A percentile compares a stretch with the other conserved stretches of the same genome.
Evolutionary conservation across 441 rosid species (phyloP).

Genomic region (Corymbia citriodora): DNA sequence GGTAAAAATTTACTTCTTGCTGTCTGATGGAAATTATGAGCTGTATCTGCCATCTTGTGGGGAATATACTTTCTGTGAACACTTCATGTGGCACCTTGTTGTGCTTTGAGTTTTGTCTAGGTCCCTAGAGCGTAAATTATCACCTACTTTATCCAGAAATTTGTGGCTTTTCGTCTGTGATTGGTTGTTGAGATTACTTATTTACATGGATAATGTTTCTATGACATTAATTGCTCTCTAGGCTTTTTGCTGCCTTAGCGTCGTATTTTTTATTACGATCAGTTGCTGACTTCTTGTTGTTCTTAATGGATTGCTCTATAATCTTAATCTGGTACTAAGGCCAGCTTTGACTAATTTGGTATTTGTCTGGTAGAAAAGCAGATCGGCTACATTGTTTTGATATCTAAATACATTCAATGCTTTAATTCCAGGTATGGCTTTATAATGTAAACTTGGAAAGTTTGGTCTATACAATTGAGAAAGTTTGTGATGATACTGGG

Average conservation of each 20-base stretch:
- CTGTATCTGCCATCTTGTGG: neutral
- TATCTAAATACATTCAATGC: neutral
- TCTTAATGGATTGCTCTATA: neutral
- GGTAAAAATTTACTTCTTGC: conserved; percentile 32
- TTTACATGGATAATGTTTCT: neutral
- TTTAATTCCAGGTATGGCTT: conserved; percentile 13
- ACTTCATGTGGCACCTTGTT: neutral
- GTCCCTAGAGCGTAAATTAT: neutral
- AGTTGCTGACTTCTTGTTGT: neutral
- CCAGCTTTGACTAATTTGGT: neutral
- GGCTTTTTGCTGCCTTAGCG: neutral
- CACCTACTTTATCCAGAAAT: neutral
- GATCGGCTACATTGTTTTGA: neutral
- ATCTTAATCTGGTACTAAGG: neutral
- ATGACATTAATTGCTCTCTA: neutral
- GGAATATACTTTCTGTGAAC: neutral
- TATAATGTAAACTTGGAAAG: conserved; percentile 6
- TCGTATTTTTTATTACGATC: neutral
- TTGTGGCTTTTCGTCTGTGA: neutral
- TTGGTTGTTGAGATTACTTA: neutral
- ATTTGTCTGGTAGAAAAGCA: neutral
- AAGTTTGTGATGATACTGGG: conserved; percentile 9
- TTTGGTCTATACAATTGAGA: conserved; percentile 6
- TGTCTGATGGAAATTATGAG: neutral
- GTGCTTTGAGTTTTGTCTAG: neutral